Percentiles rank a stretch among this genome's conserved stretches.
Evolutionary conservation across 768 basidiomycete genomes (phyloP).

Genomic region (Panaeolus papilionaceus): DNA sequence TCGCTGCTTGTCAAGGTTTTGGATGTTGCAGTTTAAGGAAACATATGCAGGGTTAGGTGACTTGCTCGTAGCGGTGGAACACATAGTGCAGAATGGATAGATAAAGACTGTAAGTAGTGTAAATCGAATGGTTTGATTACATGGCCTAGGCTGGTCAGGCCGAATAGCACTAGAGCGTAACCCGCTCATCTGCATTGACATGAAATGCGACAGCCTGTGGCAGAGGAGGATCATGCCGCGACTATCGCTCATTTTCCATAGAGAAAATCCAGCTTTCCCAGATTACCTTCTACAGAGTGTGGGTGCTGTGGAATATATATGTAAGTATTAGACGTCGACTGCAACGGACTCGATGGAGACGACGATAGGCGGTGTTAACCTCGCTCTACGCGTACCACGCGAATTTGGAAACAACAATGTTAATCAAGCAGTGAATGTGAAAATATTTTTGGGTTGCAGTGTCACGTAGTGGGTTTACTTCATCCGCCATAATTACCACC

Average conservation of each 20-base stretch:
- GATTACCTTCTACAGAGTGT: background rate
- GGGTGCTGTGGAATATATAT: background rate
- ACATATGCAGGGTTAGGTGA: too few relatives aligned
- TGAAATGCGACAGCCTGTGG: conserved; percentile 12
- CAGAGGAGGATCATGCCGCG: conserved; percentile 12
- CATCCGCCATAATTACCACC: background rate
- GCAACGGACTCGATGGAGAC: background rate
- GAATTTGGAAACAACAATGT: background rate
- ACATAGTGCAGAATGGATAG: too few relatives aligned
- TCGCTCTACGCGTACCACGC: background rate
- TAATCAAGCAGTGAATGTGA: background rate
- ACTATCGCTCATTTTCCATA: background rate
- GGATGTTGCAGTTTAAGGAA: too few relatives aligned
- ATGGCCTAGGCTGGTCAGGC: background rate
- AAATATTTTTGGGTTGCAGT: too few relatives aligned
- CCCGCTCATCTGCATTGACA: background rate
- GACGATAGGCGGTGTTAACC: background rate
- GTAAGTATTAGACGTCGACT: background rate
- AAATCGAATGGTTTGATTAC: too few relatives aligned
- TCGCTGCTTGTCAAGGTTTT: too few relatives aligned
- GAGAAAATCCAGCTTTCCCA: background rate
- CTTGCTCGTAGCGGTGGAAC: too few relatives aligned
- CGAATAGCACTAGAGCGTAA: background rate
- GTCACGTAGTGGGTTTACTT: background rate
- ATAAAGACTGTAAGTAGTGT: too few relatives aligned